These are phyloP conservation scores for Colletotrichum acutatum DNA, from an alignment of 2,329 filamentous ascomycete genomes.

Conservation along the genomic window DNA sequence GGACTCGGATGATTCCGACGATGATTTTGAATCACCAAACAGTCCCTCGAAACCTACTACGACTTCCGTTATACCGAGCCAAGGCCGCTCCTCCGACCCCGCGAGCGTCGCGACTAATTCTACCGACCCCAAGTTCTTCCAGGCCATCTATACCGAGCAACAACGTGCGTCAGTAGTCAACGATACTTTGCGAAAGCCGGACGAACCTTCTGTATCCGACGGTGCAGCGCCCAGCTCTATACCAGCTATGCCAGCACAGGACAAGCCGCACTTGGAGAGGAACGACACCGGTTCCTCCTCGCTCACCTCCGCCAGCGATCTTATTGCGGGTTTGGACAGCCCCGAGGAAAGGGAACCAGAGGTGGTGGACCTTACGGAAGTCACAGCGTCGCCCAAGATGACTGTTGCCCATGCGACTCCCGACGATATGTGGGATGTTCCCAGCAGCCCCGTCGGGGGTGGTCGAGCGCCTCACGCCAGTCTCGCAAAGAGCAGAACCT, in stretches of 20 bases:
- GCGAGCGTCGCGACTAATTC: slow-evolving; percentile 48
- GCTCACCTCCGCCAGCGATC: slow-evolving; percentile 44
- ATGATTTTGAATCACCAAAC: slow-evolving; percentile 8
- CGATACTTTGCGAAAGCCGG: background rate
- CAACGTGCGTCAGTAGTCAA: slow-evolving; percentile 41
- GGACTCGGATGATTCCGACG: slow-evolving; percentile 37
- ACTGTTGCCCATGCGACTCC: slow-evolving; percentile 31
- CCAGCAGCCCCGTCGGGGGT: slow-evolving; percentile 49
- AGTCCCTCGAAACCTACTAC: slow-evolving; percentile 26
- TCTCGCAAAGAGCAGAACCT: background rate
- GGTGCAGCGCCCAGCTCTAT: background rate
- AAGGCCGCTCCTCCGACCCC: slow-evolving; percentile 40
- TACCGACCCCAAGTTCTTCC: slow-evolving; percentile 61
- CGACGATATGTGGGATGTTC: slow-evolving; percentile 56
- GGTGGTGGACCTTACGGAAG: slow-evolving; percentile 44
- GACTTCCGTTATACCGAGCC: slow-evolving; percentile 1
- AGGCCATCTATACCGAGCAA: slow-evolving; percentile 59
- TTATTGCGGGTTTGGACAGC: slow-evolving; percentile 17
- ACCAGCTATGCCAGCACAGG: background rate
- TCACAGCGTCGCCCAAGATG: slow-evolving; percentile 44
- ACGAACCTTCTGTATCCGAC: background rate
- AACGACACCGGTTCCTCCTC: slow-evolving; percentile 31
- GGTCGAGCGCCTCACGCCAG: slow-evolving; percentile 35
- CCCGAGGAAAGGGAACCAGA: slow-evolving; percentile 17
- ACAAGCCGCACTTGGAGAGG: background rate